Evolutionary conservation across 192 early-diverging fungal species (phyloP).

Genomic region (Mortierella hygrophila): DNA sequence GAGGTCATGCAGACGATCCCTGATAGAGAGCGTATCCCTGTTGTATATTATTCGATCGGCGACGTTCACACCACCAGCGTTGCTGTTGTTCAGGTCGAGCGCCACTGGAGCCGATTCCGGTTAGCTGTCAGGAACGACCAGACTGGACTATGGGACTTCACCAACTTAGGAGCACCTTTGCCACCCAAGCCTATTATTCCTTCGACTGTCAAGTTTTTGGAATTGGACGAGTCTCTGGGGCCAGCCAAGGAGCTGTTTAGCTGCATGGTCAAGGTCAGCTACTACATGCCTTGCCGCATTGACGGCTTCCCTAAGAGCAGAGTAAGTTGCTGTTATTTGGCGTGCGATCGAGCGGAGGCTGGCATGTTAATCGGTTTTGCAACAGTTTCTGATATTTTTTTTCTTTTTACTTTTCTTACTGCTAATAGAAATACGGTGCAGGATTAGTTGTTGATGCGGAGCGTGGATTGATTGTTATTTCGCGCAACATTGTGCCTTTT

Average conservation of each 20-base stretch:
- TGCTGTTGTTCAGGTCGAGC: constrained; percentile 75
- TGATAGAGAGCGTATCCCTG: constrained; percentile 82
- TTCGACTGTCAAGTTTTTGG: constrained; percentile 73
- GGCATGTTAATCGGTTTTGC: background rate
- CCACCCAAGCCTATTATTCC: constrained; percentile 72
- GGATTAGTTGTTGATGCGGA: constrained; percentile 85
- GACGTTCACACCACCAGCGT: constrained; percentile 82
- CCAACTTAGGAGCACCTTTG: constrained; percentile 70
- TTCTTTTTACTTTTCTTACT: background rate
- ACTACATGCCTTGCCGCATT: constrained; percentile 79
- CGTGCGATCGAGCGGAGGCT: no score
- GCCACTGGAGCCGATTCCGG: constrained; percentile 82
- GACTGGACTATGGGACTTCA: constrained; percentile 83
- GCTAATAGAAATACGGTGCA: constrained; percentile 69
- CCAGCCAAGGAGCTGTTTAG: constrained; percentile 74
- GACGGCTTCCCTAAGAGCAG: constrained; percentile 80
- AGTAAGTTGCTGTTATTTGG: constrained; percentile 55
- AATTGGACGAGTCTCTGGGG: constrained; percentile 74
- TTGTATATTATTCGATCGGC: constrained; percentile 82
- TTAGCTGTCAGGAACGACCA: constrained; percentile 79
- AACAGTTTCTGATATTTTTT: background rate
- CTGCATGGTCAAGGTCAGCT: constrained; percentile 76
- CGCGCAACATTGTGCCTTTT: constrained; percentile 82
- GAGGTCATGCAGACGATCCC: constrained; percentile 77
- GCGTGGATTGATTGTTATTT: constrained; percentile 85